These are phyloP conservation scores for Solanum ossicruentum DNA, from an alignment of 257 asterid species.

Conservation along the genomic window DNA sequence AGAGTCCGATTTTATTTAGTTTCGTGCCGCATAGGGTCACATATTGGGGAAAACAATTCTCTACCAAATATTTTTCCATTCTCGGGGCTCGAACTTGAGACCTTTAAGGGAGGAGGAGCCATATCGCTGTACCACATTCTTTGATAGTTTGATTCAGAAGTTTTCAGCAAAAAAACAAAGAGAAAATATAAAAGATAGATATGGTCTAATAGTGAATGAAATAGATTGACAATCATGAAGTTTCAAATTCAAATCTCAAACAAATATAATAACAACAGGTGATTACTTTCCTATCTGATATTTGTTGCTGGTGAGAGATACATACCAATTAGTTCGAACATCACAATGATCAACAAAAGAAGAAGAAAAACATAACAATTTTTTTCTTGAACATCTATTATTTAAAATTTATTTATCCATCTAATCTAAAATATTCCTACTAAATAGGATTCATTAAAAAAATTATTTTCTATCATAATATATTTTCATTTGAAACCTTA, in stretches of 20 bases:
- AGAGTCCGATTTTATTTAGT: too few species aligned
- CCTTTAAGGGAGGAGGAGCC: too few species aligned
- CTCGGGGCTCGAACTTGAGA: too few species aligned
- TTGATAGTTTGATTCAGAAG: background rate
- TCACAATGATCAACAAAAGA: background rate
- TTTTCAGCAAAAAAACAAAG: background rate
- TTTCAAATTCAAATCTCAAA: background rate
- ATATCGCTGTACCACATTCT: too few species aligned
- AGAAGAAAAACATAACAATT: background rate
- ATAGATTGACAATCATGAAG: background rate
- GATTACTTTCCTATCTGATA: background rate
- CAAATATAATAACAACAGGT: background rate
- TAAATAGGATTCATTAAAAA: background rate
- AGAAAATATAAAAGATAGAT: background rate
- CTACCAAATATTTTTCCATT: too few species aligned
- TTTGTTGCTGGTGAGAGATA: background rate
- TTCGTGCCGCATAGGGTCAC: too few species aligned
- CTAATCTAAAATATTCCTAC: background rate
- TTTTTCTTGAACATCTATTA: background rate
- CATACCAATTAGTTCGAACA: too few species aligned
- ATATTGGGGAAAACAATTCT: too few species aligned
- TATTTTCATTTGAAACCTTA: fast-evolving
- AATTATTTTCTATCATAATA: background rate
- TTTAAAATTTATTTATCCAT: background rate
- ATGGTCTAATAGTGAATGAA: background rate